Percentiles rank a stretch among this genome's conserved stretches.
Evolutionary conservation across 768 basidiomycete species (phyloP).

Genomic region (Lactarius psammicola): DNA sequence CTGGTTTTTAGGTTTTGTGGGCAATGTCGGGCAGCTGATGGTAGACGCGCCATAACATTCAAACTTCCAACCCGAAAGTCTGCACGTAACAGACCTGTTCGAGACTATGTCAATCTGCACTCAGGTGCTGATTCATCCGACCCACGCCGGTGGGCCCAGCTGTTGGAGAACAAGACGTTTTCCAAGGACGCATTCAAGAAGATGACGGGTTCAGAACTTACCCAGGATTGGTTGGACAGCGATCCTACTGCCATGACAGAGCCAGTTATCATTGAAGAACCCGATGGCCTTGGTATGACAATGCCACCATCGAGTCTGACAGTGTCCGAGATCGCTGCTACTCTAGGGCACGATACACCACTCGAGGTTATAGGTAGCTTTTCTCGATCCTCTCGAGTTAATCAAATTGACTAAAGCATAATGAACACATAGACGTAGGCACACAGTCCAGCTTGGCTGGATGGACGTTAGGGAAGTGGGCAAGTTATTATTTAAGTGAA

Average conservation of each 20-base stretch:
- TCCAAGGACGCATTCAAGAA: constrained; percentile 61
- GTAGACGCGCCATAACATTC: constrained; percentile 63
- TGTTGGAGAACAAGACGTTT: constrained; percentile 67
- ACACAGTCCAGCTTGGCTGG: constrained; percentile 81
- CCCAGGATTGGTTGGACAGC: constrained; percentile 68
- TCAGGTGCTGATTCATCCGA: constrained; percentile 62
- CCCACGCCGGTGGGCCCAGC: constrained; percentile 57
- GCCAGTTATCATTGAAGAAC: constrained; percentile 75
- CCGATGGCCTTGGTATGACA: constrained; percentile 85
- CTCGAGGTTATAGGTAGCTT: constrained; percentile 88
- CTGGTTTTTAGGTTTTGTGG: constrained; percentile 60
- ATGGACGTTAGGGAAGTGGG: constrained; percentile 92
- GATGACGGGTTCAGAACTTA: constrained; percentile 66
- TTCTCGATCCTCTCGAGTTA: background rate
- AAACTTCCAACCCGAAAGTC: constrained; percentile 83
- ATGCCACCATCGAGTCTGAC: constrained; percentile 74
- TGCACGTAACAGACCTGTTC: constrained; percentile 65
- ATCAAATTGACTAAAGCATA: constrained; percentile 9
- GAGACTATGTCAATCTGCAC: constrained; percentile 78
- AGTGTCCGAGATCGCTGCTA: constrained; percentile 75
- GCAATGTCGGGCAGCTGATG: constrained; percentile 57
- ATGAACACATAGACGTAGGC: constrained; percentile 63
- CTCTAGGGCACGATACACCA: constrained; percentile 73
- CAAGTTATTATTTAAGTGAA: constrained; percentile 74
- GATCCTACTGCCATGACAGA: constrained; percentile 76